Conservation (phyloP, 106 monocot genomes). For the Dendrobium officinale region DNA sequence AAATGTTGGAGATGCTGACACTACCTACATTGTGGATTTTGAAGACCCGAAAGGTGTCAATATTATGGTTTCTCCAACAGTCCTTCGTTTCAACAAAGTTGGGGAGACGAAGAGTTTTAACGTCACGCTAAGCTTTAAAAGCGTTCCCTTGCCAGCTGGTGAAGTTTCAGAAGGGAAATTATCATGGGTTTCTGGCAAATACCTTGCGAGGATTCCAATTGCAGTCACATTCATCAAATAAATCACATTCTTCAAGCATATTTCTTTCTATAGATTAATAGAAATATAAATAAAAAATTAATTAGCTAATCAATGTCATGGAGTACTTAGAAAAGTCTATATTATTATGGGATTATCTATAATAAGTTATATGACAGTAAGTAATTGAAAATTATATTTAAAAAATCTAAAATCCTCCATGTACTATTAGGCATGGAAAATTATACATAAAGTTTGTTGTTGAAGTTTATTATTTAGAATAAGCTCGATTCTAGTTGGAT, state of each 20-base stretch:
- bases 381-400: too few species aligned
- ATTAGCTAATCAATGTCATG: too few species aligned
- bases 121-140: constrained; percentile 5
- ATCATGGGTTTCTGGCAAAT: constrained; percentile 19
- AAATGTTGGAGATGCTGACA: constrained; percentile 23
- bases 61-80: constrained; percentile 8
- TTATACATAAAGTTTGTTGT: too few species aligned
- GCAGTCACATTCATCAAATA: constrained; percentile 4
- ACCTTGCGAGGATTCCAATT: constrained; percentile 25
- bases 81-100: constrained; percentile 10
- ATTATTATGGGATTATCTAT: too few species aligned
- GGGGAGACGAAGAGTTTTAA: constrained; percentile 12
- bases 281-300: too few species aligned
- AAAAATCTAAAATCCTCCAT: too few species aligned
- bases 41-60: constrained; percentile 17
- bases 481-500: too few species aligned
- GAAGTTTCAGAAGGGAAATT: constrained; percentile 11
- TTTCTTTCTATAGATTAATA: too few species aligned
- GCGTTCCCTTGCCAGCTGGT: background rate
- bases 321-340: too few species aligned
- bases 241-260: background rate
- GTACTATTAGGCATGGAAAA: too few species aligned
- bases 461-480: too few species aligned
- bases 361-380: too few species aligned
- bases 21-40: constrained; percentile 3